Evolutionary conservation across 257 asterid species (phyloP).

Genomic region (Solanum paucissectum): DNA sequence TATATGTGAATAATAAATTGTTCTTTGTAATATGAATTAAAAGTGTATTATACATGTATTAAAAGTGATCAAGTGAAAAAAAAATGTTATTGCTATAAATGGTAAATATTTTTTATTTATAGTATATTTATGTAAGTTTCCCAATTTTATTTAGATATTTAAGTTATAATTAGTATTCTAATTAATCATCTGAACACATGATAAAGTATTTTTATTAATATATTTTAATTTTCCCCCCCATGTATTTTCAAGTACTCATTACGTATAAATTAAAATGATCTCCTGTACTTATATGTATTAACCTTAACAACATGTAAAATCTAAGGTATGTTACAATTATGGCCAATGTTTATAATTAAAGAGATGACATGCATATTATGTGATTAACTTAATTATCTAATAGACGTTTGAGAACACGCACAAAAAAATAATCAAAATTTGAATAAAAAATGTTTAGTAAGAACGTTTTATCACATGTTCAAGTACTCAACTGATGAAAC

Average conservation of each 20-base stretch:
- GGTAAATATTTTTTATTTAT: no score
- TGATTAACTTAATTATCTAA: not conserved
- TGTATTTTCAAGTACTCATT: not conserved
- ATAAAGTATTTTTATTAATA: not conserved
- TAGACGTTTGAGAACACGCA: not conserved
- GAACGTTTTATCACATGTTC: not conserved
- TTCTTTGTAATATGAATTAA: no score
- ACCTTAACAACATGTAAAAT: not conserved
- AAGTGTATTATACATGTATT: no score
- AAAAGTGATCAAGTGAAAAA: no score
- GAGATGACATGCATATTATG: not conserved
- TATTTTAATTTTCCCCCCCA: not conserved
- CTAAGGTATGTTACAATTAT: not conserved
- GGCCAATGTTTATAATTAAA: not conserved
- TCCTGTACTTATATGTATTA: not conserved
- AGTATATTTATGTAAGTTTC: no score
- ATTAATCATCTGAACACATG: not conserved
- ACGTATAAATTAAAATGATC: not conserved
- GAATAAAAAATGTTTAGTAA: not conserved
- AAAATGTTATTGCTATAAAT: no score
- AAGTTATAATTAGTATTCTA: not conserved
- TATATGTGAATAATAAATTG: no score
- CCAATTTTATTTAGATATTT: not conserved
- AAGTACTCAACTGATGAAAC: not conserved
- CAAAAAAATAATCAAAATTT: not conserved